Evolutionary conservation across 306 rosid species (phyloP), one percentile per base, ranked within the genome.

Genomic region (Sicyos edulis): DNA sequence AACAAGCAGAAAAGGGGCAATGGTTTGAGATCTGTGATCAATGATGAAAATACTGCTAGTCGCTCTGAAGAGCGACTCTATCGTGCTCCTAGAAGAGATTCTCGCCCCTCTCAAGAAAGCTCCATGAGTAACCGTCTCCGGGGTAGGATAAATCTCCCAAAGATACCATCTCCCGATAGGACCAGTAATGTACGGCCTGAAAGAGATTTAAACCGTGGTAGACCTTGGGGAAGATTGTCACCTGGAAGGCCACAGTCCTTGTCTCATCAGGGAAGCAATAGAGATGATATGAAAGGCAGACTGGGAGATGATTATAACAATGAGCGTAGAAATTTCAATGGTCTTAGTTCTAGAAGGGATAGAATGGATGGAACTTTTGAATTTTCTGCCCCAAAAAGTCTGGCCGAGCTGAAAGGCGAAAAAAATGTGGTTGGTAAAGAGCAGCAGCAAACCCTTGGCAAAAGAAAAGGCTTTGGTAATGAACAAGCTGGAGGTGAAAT

Each of bases 111-210:
- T 22, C 84, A 86, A 34, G 96, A 92, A 72, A 79, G 83, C 75
- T 62, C 95, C 21, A 56, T 85, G 47, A 82, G 87, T 76, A 80
- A 78, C 74, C 98, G 96, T 73, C 82, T 92, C 81, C 83, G 85
- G 11, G 98, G 98, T 45, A 88, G 98, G 80, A 88, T 92, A 68
- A 87, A 79, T 79, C 85, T 90, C 73, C 98, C 96, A 3, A 85
- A 56, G 32, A 75, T 56, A 50, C 58, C 81, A 5, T 66, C 84
- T 50, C 74, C 86, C 1, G 78, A 78, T 44, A 79, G 82, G 61
- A 86, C 78, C 60, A 78, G 82, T 63, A 81, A 78, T 57, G 51
- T 78, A 64, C 79, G 70, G 26, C 67, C 47, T 17, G 98, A 92
- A 62, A 85, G 89, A 81, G 96, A 89, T 70, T 76, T 70, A 17